Percentiles rank a stretch among this genome's conserved stretches.
phyloP scores from a whole-genome alignment of 768 basidiomycete genomes.

The Erythrobasidium yunnanense region DNA sequence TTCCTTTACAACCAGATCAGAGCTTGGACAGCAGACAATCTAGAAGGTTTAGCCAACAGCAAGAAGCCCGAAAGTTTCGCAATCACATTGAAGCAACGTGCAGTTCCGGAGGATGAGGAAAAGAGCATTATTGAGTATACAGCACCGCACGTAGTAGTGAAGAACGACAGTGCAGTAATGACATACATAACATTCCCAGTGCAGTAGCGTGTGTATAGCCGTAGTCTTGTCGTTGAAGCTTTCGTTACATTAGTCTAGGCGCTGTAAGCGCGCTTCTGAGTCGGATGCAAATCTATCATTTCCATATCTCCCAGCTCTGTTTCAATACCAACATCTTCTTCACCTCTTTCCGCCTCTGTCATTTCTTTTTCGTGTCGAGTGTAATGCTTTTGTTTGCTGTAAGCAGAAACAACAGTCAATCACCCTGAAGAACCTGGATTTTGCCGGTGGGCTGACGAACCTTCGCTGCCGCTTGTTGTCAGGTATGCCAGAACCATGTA shows the following conservation, averaged over 20 bases:
- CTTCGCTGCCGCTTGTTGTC: not conserved
- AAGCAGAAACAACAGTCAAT: not conserved
- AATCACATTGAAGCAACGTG: too few relatives aligned
- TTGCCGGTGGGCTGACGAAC: not conserved
- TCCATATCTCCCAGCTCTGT: not conserved
- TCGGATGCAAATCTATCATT: not conserved
- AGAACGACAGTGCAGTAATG: too few relatives aligned
- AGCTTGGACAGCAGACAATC: not conserved
- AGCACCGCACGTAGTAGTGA: too few relatives aligned
- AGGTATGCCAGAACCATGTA: not conserved
- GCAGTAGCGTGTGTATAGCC: too few relatives aligned
- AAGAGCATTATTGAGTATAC: too few relatives aligned
- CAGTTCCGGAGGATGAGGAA: too few relatives aligned
- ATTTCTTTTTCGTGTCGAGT: not conserved
- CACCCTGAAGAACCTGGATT: not conserved
- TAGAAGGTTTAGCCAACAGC: too few relatives aligned
- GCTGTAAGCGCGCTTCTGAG: not conserved
- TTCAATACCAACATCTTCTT: not conserved
- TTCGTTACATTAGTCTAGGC: not conserved
- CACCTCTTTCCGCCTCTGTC: not conserved
- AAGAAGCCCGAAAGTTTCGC: too few relatives aligned
- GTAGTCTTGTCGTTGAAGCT: too few relatives aligned
- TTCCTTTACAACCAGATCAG: not conserved
- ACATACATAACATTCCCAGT: too few relatives aligned
- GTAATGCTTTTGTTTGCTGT: not conserved